A percentile compares a stretch with the other conserved stretches of the same genome.
These are phyloP conservation scores for Betula pendula DNA, from an alignment of 306 rosid genomes.

Conservation along the genomic window DNA sequence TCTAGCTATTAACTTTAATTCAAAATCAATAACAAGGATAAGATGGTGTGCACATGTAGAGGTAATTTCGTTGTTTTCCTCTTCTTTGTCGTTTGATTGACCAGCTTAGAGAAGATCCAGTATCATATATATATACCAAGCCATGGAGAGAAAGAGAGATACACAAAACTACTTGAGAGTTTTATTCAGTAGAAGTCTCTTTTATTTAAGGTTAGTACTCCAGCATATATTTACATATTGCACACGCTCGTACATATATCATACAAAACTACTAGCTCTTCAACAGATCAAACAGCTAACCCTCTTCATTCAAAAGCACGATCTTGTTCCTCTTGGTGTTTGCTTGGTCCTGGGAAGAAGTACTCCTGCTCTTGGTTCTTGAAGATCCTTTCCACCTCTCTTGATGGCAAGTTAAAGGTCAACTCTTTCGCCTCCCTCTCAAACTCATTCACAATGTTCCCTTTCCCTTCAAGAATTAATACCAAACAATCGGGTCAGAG, in stretches of 20 bases:
- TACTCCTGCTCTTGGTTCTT: constrained; percentile 37
- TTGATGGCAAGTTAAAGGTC: constrained; percentile 44
- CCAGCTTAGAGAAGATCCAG: too few relatives aligned
- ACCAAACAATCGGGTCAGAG: background rate
- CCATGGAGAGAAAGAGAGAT: background rate
- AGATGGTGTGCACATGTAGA: too few relatives aligned
- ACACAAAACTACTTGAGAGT: background rate
- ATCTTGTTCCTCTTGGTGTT: constrained; percentile 14
- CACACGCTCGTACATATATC: background rate
- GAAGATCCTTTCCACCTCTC: constrained; percentile 49
- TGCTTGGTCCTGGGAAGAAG: constrained; percentile 47
- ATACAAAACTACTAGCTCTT: background rate
- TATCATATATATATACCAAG: background rate
- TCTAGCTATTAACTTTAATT: too few relatives aligned
- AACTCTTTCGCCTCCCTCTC: constrained; percentile 52
- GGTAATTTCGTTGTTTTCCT: too few relatives aligned
- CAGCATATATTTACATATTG: background rate
- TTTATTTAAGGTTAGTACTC: background rate
- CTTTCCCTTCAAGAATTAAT: constrained; percentile 36
- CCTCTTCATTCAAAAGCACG: constrained; percentile 32
- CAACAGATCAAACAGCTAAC: too few relatives aligned
- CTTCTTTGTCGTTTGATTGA: too few relatives aligned
- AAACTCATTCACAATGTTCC: constrained; percentile 50
- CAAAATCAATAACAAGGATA: too few relatives aligned
- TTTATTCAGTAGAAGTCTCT: background rate